Base-by-base conservation (phyloP, 768 basidiomycete species). In the Candolleomyces eurysporus region DNA sequence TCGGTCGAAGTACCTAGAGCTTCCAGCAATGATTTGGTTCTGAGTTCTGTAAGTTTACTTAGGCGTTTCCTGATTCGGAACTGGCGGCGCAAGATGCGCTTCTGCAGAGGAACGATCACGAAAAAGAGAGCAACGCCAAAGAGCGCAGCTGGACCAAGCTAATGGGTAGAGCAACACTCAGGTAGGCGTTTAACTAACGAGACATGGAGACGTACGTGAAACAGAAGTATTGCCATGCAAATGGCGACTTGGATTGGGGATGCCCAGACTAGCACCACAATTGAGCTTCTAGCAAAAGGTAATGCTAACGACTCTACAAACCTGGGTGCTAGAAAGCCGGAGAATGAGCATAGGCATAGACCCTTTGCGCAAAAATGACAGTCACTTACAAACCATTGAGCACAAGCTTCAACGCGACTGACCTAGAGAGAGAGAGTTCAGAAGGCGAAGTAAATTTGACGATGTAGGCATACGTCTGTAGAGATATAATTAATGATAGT, bases 61-160 rank as follows among this genome's bases (percentile, higher is more conserved):
- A 84, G 82, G 32, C 67, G 71, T 59, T 82, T 79, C 4, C 88
- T 77, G 39, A 85, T 75, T 36, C 74, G 71, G 67, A 84, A 84
- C 63, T 85, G 82, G 55, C 80, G 71, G 2, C 82, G 76, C 85
- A 89, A 89, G 13, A 87, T 79, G 30, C 81, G 79, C 58, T 85
- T 82, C 72, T 88, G 86, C 11, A 90, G 67, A 0, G 88, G 88
- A 2, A 81, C 81, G 22, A 89, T 75, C 50, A 88, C 63, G 43
- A 87, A 65, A 67, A 91, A 90, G 0, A 90, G 72, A 0, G 84
- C 79, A 69, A 91, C 89, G 0, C 89, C 89, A 5, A 87, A 85
- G 6, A 90, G 74, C 0, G 88, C 88, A 2, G 88, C 86, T 0
- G 86, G 85, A 0, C 88, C 88, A 43, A 91, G 79, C 84, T 89